A percentile compares a stretch with the other conserved stretches of the same genome.
Conservation (phyloP, 805 yeast species). For the Wickerhamomyces kurtzmanii region DNA sequence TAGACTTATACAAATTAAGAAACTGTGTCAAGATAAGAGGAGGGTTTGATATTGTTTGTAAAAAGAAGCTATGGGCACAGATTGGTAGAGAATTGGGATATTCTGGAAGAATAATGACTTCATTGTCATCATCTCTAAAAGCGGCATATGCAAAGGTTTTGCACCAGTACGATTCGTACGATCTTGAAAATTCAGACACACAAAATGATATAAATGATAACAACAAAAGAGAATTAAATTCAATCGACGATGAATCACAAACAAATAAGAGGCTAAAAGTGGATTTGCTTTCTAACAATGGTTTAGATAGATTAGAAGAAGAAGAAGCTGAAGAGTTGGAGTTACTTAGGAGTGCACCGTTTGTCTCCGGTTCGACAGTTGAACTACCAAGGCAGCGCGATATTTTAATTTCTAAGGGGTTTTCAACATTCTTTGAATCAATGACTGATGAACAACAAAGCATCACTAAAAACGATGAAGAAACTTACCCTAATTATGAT, state of each 20-base stretch:
- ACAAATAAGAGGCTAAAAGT: slow-evolving; percentile 4
- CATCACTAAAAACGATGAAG: slow-evolving; percentile 21
- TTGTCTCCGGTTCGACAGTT: slow-evolving; percentile 34
- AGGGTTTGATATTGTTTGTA: slow-evolving; percentile 55
- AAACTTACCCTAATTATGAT: slow-evolving; percentile 30
- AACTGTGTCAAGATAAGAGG: slow-evolving; percentile 54
- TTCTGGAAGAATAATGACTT: slow-evolving; percentile 61
- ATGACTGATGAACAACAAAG: slow-evolving; percentile 32
- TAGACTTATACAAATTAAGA: slow-evolving; percentile 54
- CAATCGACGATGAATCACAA: slow-evolving; percentile 1
- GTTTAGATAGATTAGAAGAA: slow-evolving; percentile 1
- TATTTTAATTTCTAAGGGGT: slow-evolving; percentile 38
- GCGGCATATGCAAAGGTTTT: slow-evolving; percentile 43
- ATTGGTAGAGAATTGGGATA: slow-evolving; percentile 76
- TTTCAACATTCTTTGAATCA: slow-evolving; percentile 37
- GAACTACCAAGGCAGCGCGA: slow-evolving; percentile 37
- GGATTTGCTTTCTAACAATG: too few species aligned
- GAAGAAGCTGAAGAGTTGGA: background rate
- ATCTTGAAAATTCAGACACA: slow-evolving; percentile 5
- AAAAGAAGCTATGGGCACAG: slow-evolving; percentile 71
- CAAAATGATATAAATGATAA: slow-evolving; percentile 7
- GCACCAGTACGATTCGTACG: slow-evolving; percentile 17
- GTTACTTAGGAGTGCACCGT: slow-evolving; percentile 17
- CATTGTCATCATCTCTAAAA: slow-evolving; percentile 58
- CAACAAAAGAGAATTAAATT: slow-evolving; percentile 3